Evolutionary conservation across 108 stramenopile genomes (phyloP).

Genomic region (Pseudonitzschia multistriata): DNA sequence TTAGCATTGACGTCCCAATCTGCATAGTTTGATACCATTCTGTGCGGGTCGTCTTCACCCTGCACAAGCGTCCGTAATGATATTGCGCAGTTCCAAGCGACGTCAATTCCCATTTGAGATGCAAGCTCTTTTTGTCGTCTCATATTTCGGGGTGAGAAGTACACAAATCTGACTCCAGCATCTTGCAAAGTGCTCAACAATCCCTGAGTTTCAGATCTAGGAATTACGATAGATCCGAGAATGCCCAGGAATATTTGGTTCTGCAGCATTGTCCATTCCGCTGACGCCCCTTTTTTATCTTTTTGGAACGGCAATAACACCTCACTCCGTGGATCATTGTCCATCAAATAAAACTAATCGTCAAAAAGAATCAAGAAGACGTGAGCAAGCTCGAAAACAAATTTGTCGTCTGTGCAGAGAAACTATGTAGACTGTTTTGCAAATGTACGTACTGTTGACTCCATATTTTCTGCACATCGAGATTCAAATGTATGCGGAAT

Average conservation of each 20-base stretch:
- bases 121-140: constrained; percentile 88
- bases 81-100: constrained; percentile 96
- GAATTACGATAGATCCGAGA: constrained; percentile 86
- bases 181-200: constrained; percentile 76
- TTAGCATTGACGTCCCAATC: constrained; percentile 98
- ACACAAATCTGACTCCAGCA: constrained; percentile 95
- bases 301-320: constrained; percentile 25
- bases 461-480: constrained; percentile 18
- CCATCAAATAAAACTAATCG: constrained; percentile 51
- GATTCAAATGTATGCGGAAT: constrained; percentile 83
- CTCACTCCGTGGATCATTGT: constrained; percentile 43
- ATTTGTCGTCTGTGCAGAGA: background rate
- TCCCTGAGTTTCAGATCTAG: constrained; percentile 86
- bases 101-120: constrained; percentile 93
- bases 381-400: background rate
- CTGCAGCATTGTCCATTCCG: constrained; percentile 66
- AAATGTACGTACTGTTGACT: constrained; percentile 13
- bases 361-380: background rate
- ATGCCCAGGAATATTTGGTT: constrained; percentile 95
- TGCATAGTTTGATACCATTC: constrained; percentile 91
- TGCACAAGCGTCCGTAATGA: constrained; percentile 78
- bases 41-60: constrained; percentile 77
- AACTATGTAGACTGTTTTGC: background rate
- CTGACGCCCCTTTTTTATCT: constrained; percentile 31
- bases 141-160: constrained; percentile 97